These are phyloP conservation scores for Luzula sylvatica DNA, from an alignment of 176 grass and related monocot genomes.

Conservation along the genomic window DNA sequence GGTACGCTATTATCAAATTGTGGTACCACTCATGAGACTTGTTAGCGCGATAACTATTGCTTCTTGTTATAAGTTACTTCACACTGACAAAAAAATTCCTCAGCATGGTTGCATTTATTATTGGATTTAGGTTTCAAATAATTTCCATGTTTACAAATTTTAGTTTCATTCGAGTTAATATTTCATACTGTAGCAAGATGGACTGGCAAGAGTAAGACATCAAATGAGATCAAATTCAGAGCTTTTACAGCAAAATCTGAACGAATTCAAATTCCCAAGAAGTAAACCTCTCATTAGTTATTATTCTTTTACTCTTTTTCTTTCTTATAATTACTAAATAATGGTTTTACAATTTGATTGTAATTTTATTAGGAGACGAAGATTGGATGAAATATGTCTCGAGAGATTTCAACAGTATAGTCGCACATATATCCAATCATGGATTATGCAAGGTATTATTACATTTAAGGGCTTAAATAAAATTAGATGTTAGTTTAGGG, in stretches of 20 bases:
- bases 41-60: too few species aligned
- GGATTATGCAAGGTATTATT: conserved; percentile 82
- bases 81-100: background rate
- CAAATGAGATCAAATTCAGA: conserved; percentile 23
- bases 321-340: background rate
- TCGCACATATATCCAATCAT: conserved; percentile 80
- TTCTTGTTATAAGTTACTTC: background rate
- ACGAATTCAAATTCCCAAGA: conserved; percentile 53
- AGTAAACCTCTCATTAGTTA: conserved; percentile 31
- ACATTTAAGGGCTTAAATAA: background rate
- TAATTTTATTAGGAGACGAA: conserved; percentile 40
- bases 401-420: conserved; percentile 89
- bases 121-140: too few species aligned
- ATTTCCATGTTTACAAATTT: too few species aligned
- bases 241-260: conserved; percentile 37
- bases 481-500: background rate
- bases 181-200: conserved; percentile 25
- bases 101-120: too few species aligned
- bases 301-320: background rate
- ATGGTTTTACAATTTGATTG: background rate
- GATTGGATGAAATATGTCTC: conserved; percentile 81
- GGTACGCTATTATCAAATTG: too few species aligned
- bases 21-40: too few species aligned
- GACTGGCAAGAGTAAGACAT: conserved; percentile 9
- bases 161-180: background rate